Conservation (phyloP, 2,329 filamentous ascomycete species). For the Monosporascus sp. region DNA sequence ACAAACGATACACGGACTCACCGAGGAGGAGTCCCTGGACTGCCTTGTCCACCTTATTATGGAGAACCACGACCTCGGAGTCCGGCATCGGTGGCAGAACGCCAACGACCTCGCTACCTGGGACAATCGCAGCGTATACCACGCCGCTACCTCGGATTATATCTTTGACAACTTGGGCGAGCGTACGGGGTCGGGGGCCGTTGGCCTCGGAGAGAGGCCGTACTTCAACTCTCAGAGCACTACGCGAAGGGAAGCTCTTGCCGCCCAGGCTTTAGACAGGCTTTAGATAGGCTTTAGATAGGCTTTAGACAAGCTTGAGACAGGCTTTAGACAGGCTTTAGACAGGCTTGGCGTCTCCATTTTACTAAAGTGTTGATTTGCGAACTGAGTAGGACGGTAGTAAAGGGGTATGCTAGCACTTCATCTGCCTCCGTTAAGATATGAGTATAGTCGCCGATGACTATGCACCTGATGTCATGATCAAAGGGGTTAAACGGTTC, state of each 20-base stretch:
- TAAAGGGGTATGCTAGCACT: no score
- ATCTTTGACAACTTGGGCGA: conserved; percentile 33
- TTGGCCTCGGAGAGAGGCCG: conserved; percentile 44
- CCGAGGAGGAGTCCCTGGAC: conserved; percentile 17
- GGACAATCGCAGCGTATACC: conserved; percentile 51
- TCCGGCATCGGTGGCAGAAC: conserved; percentile 28
- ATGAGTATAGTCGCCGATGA: no score
- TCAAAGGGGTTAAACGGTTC: no score
- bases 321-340: no score
- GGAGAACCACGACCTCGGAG: conserved; percentile 25
- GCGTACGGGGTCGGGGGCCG: conserved; percentile 39
- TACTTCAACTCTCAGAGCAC: conserved; percentile 43
- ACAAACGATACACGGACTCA: conserved; percentile 18
- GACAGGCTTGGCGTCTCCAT: no score
- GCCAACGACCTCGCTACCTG: conserved; percentile 42
- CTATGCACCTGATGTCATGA: no score
- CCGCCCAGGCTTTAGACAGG: conserved; percentile 1
- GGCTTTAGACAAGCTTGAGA: no score
- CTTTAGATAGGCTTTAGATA: no score
- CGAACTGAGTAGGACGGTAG: no score
- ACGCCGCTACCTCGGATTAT: conserved; percentile 50
- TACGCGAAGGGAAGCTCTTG: conserved; percentile 36
- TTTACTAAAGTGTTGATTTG: no score
- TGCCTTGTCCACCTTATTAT: conserved; percentile 22
- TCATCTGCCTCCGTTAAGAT: no score